These are phyloP conservation scores for Nicotiana knightiana DNA, from an alignment of 257 asterid species.

Conservation along the genomic window DNA sequence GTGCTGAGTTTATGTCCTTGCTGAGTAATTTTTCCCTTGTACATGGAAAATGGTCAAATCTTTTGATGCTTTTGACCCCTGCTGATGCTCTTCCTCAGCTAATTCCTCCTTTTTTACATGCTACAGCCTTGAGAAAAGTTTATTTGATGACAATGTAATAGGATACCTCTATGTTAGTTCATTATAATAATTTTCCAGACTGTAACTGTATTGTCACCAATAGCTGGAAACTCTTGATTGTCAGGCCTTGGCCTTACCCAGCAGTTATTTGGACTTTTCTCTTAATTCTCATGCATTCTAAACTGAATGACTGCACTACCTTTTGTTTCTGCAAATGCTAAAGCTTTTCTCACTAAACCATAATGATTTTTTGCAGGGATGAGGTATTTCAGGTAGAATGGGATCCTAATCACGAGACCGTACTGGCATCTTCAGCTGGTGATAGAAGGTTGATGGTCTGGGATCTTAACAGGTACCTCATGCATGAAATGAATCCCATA, in stretches of 20 bases:
- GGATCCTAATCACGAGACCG: conserved; percentile 96
- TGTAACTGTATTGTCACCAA: not conserved
- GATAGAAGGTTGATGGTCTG: conserved; percentile 95
- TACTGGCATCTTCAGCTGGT: conserved; percentile 88
- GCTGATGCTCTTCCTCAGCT: not conserved
- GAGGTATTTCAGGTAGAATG: conserved; percentile 99
- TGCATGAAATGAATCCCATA: not conserved
- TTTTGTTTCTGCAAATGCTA: not conserved
- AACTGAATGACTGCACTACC: not conserved
- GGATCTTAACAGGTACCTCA: conserved; percentile 78
- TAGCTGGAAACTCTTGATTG: not conserved
- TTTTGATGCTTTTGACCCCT: not conserved
- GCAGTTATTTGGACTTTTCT: not conserved
- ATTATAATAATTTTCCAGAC: not conserved
- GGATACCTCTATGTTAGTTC: not conserved
- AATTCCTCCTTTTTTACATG: not conserved
- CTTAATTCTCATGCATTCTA: not conserved
- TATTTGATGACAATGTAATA: not conserved
- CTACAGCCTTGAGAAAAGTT: not conserved
- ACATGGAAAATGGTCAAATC: not conserved
- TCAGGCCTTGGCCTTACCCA: not conserved
- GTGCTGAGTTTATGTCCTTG: not conserved
- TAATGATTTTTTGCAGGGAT: conserved; percentile 37
- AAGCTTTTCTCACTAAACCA: not conserved
- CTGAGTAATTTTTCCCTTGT: not conserved